phyloP scores from a whole-genome alignment of 1,284 basidiomycete species.

The Ustilago shanxiensis region DNA sequence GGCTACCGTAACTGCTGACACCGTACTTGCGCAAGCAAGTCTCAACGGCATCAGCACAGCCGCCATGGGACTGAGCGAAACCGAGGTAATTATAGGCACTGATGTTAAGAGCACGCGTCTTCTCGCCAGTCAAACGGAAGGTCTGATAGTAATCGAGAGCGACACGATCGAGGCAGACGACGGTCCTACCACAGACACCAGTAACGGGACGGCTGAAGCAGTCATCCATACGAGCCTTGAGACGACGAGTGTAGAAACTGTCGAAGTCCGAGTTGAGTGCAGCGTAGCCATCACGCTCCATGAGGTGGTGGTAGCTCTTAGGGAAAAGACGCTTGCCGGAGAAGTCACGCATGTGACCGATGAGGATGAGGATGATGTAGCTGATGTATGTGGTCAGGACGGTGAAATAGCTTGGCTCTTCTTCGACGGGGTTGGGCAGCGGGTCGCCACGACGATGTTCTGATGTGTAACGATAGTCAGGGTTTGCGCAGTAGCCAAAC shows the following conservation, averaged over 20 bases:
- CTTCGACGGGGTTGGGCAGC: constrained; percentile 72
- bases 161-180: constrained; percentile 85
- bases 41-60: constrained; percentile 92
- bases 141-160: constrained; percentile 86
- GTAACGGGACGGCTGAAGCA: constrained; percentile 95
- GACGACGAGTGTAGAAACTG: constrained; percentile 96
- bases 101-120: constrained; percentile 88
- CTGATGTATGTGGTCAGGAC: constrained; percentile 87
- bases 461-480: constrained; percentile 78
- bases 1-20: constrained; percentile 80
- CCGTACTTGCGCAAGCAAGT: constrained; percentile 73
- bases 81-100: constrained; percentile 99
- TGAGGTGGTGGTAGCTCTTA: constrained; percentile 78
- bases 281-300: constrained; percentile 76
- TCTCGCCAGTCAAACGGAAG: constrained; percentile 83
- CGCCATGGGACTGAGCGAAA: constrained; percentile 92
- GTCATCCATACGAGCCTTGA: constrained; percentile 94
- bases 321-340: constrained; percentile 87
- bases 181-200: constrained; percentile 94
- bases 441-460: constrained; percentile 72
- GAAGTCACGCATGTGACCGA: constrained; percentile 95
- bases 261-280: constrained; percentile 98
- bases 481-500: constrained; percentile 85
- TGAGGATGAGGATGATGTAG: constrained; percentile 75
- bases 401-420: constrained; percentile 87